These are phyloP conservation scores for Triticum turgidum DNA, from an alignment of 176 grass and related monocot species.

Conservation along the genomic window DNA sequence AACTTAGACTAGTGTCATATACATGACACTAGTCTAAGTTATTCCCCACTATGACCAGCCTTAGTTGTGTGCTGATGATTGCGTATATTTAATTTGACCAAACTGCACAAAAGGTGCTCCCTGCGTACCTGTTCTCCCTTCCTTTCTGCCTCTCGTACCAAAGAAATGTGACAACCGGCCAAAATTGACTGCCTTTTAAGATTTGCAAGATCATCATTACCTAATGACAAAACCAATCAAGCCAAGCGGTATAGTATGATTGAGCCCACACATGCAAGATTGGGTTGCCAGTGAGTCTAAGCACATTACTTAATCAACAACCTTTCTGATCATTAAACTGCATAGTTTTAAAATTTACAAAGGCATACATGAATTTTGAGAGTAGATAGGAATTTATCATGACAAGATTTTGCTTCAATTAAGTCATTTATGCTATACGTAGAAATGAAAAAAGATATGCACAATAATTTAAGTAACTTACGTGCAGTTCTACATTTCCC, in stretches of 20 bases:
- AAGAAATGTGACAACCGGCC: neutral
- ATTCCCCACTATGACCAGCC: no score
- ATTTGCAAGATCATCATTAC: neutral
- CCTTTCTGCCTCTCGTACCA: neutral
- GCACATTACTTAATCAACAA: neutral
- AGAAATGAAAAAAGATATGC: neutral
- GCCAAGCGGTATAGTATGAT: neutral
- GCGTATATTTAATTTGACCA: neutral
- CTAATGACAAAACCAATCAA: neutral
- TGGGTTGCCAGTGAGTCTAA: neutral
- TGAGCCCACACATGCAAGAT: neutral
- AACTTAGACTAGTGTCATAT: no score
- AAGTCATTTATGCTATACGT: neutral
- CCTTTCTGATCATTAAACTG: neutral
- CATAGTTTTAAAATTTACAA: no score
- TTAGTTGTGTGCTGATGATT: neutral
- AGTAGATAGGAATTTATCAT: neutral
- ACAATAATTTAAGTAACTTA: neutral
- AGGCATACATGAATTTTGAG: no score
- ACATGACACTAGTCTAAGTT: no score
- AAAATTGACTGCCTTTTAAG: conserved; percentile 30
- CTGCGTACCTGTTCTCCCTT: neutral
- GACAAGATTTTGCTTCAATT: neutral
- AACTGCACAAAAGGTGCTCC: neutral
- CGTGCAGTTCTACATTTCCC: no score